Conservation (phyloP, 1,139 yeast species). For the Candida freyschussii region DNA sequence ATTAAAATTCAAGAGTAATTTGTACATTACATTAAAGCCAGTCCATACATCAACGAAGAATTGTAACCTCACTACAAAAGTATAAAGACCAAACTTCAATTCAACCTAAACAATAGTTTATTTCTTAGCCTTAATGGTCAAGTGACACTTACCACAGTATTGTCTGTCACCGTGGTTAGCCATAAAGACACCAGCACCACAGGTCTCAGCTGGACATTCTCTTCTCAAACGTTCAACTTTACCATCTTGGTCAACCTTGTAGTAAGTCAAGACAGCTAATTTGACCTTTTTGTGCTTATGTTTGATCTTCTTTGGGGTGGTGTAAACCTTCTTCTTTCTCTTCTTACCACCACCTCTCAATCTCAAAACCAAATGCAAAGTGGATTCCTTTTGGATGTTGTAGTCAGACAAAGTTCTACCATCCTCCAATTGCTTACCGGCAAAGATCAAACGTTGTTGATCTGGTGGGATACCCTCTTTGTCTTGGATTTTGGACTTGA, state of each 20-base stretch:
- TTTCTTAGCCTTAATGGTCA: conserved; percentile 62
- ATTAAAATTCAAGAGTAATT: neutral
- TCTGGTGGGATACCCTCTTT: conserved; percentile 99
- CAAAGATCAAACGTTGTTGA: conserved; percentile 99
- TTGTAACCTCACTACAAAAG: too few relatives aligned
- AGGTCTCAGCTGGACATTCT: conserved; percentile 89
- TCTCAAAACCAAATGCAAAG: conserved; percentile 95
- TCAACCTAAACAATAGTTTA: conserved; percentile 10
- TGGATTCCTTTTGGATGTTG: conserved; percentile 99
- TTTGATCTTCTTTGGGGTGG: conserved; percentile 99
- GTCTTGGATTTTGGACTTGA: conserved; percentile 99
- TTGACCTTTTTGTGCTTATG: conserved; percentile 99
- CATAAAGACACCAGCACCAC: conserved; percentile 99
- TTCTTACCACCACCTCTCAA: conserved; percentile 99
- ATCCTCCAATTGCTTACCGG: conserved; percentile 99
- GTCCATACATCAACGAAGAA: too few relatives aligned
- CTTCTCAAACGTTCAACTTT: conserved; percentile 98
- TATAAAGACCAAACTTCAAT: neutral
- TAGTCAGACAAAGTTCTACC: conserved; percentile 98
- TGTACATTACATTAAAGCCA: too few relatives aligned
- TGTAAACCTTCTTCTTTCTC: conserved; percentile 99
- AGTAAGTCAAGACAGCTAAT: conserved; percentile 98
- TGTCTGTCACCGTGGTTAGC: conserved; percentile 98
- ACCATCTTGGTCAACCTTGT: conserved; percentile 98
- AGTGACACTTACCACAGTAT: conserved; percentile 99